Conservation (phyloP, 2,329 filamentous ascomycete species). For the Cladophialophora chaetospira region DNA sequence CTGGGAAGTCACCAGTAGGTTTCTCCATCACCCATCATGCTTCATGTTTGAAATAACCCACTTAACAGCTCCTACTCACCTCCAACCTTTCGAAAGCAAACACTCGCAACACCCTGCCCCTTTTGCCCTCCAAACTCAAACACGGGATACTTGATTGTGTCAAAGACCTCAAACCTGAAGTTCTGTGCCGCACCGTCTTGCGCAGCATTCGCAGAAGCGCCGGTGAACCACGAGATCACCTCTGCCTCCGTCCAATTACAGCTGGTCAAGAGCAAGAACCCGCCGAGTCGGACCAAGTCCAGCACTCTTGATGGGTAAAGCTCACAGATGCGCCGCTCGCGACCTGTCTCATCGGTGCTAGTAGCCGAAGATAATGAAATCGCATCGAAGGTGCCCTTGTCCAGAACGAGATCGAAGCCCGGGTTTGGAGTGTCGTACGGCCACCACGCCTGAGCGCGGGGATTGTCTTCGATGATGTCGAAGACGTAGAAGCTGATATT, state of each 20-base stretch:
- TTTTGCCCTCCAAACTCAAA: slow-evolving; percentile 89
- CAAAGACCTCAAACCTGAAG: slow-evolving; percentile 59
- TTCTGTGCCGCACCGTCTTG: neutral
- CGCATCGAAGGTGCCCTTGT: slow-evolving; percentile 98
- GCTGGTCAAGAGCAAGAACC: slow-evolving; percentile 82
- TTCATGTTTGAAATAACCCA: too few species aligned
- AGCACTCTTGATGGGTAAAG: slow-evolving; percentile 71
- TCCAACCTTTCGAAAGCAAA: slow-evolving; percentile 73
- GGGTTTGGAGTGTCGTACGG: slow-evolving; percentile 38
- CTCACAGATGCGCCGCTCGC: slow-evolving; percentile 64
- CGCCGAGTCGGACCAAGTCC: slow-evolving; percentile 67
- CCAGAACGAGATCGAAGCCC: slow-evolving; percentile 88
- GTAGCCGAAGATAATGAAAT: slow-evolving; percentile 65
- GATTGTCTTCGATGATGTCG: slow-evolving; percentile 38
- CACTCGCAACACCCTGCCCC: slow-evolving; percentile 83
- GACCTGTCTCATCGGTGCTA: slow-evolving; percentile 33
- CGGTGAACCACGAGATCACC: slow-evolving; percentile 75
- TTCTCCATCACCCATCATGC: too few species aligned
- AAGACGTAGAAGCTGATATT: slow-evolving; percentile 53
- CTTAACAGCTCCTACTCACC: too few species aligned
- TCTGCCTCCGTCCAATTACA: slow-evolving; percentile 98
- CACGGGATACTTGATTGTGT: slow-evolving; percentile 74
- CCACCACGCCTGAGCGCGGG: slow-evolving; percentile 41
- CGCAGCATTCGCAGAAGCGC: slow-evolving; percentile 33
- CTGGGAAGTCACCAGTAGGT: too few species aligned